Base-by-base conservation (phyloP, 208 protist species). In the Novymonas esmeraldas region DNA sequence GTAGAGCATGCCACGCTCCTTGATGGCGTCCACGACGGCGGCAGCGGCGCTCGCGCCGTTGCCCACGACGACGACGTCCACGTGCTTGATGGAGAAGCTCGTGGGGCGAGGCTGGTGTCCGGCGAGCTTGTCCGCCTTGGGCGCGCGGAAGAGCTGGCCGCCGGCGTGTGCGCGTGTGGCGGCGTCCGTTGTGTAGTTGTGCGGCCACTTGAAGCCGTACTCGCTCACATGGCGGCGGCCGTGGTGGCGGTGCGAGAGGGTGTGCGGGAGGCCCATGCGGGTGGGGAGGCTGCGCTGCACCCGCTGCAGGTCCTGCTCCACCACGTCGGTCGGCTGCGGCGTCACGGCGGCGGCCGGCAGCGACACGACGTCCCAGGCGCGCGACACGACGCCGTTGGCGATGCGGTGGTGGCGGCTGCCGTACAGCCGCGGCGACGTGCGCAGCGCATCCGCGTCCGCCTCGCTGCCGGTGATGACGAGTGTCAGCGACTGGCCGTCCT, bases 381-480 rank as follows among this genome's bases (percentile, higher is more conserved):
- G 87, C 3, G 87, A 82, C 11, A 95, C 76, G 29, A 74, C 65
- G 26, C 84, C 84, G 60, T 83, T 68, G 14, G 70, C 88, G 70
- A 95, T 74, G 63, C 90, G 90, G 78, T 94, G 88, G 51, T 95
- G 90, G 14, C 85, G 87, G 41, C 79, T 74, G 46, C 90, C 90
- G 78, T 90, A 94, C 38, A 95, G 73, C 36, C 73, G 70, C 59
- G 84, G 81, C 11, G 87, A 94, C 39, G 68, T 64, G 16, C 88
- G 87, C 28, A 95, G 69, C 29, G 59, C 72, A 56, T 95, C 88
- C 2, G 79, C 76, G 16, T 85, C 71, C 11, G 42, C 51, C 41
- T 89, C 85, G n/a, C 45, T 66, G 29, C 52, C 55, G 10, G 66
- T 78, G 44, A 95, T 54, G 16, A 95, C 74, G 20, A 95, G 78